Base-by-base conservation (phyloP, 768 basidiomycete genomes). In the Pisolithus albus region DNA sequence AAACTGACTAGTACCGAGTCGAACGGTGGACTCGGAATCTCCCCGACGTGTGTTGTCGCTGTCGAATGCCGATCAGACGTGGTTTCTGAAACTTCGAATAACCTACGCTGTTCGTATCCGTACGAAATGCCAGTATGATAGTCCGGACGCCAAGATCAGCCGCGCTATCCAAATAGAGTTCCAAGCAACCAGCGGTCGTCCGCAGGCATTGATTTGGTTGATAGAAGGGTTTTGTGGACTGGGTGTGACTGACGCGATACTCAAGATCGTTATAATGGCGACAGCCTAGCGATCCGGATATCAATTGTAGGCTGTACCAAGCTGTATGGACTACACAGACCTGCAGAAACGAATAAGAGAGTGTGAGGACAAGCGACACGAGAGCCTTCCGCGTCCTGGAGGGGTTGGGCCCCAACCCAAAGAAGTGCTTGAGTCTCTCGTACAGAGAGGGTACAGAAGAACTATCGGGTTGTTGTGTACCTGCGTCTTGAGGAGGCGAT, bases 181-280 rank as follows among this genome's bases (percentile, higher is more conserved):
- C 86, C 85, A 88, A 2, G 72, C 67, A 6, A 86, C 86, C 23
- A 88, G 64, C 7, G 86, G 85, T 16, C 80, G 75, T 41, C 72
- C 72, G 56, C 86, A 88, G 0, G 82, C 82, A 23, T 67, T 58
- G 73, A 84, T 84, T 67, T 88, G 85, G 45, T 72, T 75, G 38
- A 70, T 49, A 4, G 51, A 55, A 2, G 65, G 62, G 36, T 71
- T 44, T 0, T 65, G 70, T 2, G 78, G 78, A 55, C 79, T 84
- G 55, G 69, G 68, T 23, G 70, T 70, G 26, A 69, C 63, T 0
- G 78, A 74, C 6, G 78, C 75, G 32, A 78, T 64, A 7, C 69
- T 72, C 9, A 84, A 66, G 32, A 88, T 56, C 0, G 75, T 68
- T 34, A 78, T 72, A 40, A 84, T 77, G 36, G 73, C 61, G 15